Evolutionary conservation across 129 eudicot species (phyloP).

Genomic region (Flaveria trinervia): DNA sequence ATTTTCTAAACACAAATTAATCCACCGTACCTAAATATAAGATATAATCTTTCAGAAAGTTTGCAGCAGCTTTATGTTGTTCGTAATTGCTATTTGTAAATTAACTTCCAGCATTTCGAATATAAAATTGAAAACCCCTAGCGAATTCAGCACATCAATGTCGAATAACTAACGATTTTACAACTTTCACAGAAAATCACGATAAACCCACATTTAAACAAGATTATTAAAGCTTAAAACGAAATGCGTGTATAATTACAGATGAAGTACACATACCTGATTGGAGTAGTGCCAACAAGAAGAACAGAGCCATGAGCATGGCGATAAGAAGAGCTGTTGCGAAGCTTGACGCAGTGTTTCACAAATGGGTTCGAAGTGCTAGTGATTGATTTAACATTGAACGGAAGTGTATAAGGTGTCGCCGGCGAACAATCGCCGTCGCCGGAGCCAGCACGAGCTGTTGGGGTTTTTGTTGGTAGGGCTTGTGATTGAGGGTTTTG

Average conservation of each 20-base stretch:
- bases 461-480: conserved; percentile 17
- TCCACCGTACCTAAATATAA: too few species aligned
- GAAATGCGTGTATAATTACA: not conserved
- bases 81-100: not conserved
- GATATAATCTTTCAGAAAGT: not conserved
- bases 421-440: conserved; percentile 17
- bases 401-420: conserved; percentile 29
- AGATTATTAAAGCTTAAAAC: too few species aligned
- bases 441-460: conserved; percentile 8
- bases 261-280: conserved; percentile 43
- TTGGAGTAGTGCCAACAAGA: conserved; percentile 77
- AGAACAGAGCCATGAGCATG: conserved; percentile 76
- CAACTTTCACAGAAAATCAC: too few species aligned
- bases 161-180: not conserved
- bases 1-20: too few species aligned
- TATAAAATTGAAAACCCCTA: not conserved
- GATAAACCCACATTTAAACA: too few species aligned
- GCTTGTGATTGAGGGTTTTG: not conserved
- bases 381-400: conserved; percentile 59
- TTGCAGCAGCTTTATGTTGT: not conserved
- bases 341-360: conserved; percentile 92
- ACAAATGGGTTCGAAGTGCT: conserved; percentile 93
- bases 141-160: not conserved
- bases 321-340: conserved; percentile 84
- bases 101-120: too few species aligned